Evolutionary conservation across 2,329 filamentous ascomycete genomes (phyloP).

Genomic region (Geosmithia putterillii): DNA sequence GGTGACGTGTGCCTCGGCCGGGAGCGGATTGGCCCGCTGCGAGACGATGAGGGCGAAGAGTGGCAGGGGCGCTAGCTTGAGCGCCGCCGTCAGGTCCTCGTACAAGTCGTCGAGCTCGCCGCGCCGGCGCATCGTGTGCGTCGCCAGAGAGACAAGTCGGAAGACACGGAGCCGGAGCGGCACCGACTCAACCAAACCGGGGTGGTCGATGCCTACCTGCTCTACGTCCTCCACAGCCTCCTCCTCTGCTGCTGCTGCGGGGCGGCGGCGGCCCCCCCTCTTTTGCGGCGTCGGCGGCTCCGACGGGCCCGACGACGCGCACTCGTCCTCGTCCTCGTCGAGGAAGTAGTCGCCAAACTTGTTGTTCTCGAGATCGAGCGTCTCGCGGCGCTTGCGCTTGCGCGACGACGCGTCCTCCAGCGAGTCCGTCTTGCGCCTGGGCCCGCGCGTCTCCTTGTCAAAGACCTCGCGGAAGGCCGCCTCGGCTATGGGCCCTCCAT

Average conservation of each 20-base stretch:
- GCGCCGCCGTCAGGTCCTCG: conserved; percentile 40
- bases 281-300: conserved; percentile 33
- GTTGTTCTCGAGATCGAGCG: conserved; percentile 45
- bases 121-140: conserved; percentile 29
- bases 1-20: conserved; percentile 25
- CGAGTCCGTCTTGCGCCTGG: conserved; percentile 20
- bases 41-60: conserved; percentile 43
- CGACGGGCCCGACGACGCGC: conserved; percentile 31
- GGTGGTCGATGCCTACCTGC: conserved; percentile 8
- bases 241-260: not conserved
- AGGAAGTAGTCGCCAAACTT: conserved; percentile 45
- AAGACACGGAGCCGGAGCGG: conserved; percentile 51
- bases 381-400: conserved; percentile 37
- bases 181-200: conserved; percentile 39
- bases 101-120: conserved; percentile 41
- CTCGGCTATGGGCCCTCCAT: conserved; percentile 40
- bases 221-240: not conserved
- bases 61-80: conserved; percentile 45
- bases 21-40: conserved; percentile 20
- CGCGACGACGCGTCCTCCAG: not conserved
- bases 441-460: conserved; percentile 41
- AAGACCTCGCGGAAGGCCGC: conserved; percentile 55
- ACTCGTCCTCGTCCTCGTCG: conserved; percentile 33
- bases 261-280: conserved; percentile 8
- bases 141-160: conserved; percentile 35